Evolutionary conservation across 2,329 filamentous ascomycete genomes (phyloP).

Genomic region (Calonectria montana): DNA sequence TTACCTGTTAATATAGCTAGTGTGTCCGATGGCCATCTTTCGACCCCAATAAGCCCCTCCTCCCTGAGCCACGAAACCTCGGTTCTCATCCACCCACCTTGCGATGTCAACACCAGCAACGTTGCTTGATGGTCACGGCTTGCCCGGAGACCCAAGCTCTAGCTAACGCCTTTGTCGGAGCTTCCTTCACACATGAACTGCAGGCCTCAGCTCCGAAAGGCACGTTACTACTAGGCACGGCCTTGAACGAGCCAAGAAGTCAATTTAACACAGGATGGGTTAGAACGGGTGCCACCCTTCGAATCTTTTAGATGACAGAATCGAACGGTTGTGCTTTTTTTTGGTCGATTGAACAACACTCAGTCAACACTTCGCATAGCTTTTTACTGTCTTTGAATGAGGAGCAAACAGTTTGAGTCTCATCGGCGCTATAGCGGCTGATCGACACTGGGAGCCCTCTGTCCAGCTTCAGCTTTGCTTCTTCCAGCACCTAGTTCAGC

Average conservation of each 20-base stretch:
- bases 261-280: neutral
- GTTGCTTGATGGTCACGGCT: neutral
- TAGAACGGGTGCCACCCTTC: neutral
- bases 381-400: neutral
- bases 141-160: neutral
- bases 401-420: neutral
- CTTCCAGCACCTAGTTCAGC: neutral
- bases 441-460: neutral
- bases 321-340: neutral
- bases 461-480: conserved; percentile 2
- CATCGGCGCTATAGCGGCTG: conserved; percentile 3
- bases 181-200: neutral
- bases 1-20: neutral
- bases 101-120: neutral
- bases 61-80: neutral
- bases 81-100: neutral
- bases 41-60: neutral
- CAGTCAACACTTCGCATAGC: neutral
- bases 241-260: neutral
- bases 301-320: neutral
- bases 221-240: neutral
- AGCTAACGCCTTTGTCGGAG: neutral
- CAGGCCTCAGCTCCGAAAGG: neutral
- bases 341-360: neutral
- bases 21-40: conserved; percentile 1